Percentiles rank a stretch among this genome's conserved stretches.
phyloP scores from a whole-genome alignment of 1,284 basidiomycete species.

The Pulveroboletus sp. region DNA sequence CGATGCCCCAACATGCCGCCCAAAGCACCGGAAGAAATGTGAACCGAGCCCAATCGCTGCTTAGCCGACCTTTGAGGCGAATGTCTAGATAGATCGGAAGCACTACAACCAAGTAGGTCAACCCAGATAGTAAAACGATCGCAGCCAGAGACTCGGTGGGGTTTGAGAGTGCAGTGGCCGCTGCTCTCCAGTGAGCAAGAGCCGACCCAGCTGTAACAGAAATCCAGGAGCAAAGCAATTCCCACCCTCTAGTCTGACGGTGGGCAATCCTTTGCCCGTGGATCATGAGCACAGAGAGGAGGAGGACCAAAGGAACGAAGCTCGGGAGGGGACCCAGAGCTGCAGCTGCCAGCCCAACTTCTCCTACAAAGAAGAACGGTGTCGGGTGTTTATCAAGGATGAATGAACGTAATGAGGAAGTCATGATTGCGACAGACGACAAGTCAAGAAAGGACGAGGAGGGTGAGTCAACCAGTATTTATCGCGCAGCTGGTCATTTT shows the following conservation, averaged over 20 bases:
- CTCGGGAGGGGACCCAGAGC: conserved; percentile 54
- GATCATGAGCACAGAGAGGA: conserved; percentile 50
- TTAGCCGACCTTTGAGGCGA: conserved; percentile 36
- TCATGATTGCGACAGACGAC: conserved; percentile 23
- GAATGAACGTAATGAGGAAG: conserved; percentile 26
- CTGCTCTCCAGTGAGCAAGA: conserved; percentile 49
- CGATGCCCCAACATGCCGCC: conserved; percentile 57
- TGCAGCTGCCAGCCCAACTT: conserved; percentile 43
- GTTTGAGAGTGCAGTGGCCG: conserved; percentile 58
- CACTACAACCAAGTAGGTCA: conserved; percentile 41
- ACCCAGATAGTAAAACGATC: conserved; percentile 46
- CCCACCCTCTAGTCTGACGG: conserved; percentile 35
- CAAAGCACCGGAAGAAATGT: conserved; percentile 69
- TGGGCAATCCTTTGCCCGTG: conserved; percentile 50
- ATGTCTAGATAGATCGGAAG: conserved; percentile 43
- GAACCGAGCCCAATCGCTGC: conserved; percentile 43
- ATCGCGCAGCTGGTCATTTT: conserved; percentile 17
- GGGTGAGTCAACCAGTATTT: conserved; percentile 16
- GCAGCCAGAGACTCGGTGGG: conserved; percentile 48
- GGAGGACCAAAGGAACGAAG: conserved; percentile 49
- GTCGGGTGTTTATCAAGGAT: conserved; percentile 30
- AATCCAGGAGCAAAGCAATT: conserved; percentile 43
- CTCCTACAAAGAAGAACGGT: conserved; percentile 39
- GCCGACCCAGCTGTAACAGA: conserved; percentile 48
- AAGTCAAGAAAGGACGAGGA: not conserved